These are phyloP conservation scores for Metarhizium anisopliae DNA, from an alignment of 2,329 filamentous ascomycete species.

Conservation along the genomic window DNA sequence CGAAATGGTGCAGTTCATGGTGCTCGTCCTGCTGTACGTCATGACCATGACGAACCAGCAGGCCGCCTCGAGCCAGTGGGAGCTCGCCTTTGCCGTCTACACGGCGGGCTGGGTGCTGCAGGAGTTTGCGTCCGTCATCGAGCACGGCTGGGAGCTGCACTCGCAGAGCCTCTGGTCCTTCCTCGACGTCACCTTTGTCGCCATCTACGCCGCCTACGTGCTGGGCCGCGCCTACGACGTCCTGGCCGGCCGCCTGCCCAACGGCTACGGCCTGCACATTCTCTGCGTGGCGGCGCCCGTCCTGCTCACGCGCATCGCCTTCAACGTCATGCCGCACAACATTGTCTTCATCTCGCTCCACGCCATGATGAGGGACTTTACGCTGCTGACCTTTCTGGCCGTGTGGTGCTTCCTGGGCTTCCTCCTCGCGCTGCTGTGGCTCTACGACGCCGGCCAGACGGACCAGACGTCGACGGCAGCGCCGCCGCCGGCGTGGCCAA, in stretches of 20 bases:
- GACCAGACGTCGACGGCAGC: slow-evolving; percentile 16
- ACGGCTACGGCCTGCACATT: slow-evolving; percentile 52
- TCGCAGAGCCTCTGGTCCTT: slow-evolving; percentile 70
- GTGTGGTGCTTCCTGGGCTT: slow-evolving; percentile 65
- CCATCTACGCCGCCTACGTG: slow-evolving; percentile 54
- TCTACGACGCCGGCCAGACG: slow-evolving; percentile 26
- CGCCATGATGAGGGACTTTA: slow-evolving; percentile 67
- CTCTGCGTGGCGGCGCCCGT: slow-evolving; percentile 59
- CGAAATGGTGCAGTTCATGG: slow-evolving; percentile 56
- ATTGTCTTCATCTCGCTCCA: slow-evolving; percentile 66
- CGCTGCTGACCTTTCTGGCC: slow-evolving; percentile 55
- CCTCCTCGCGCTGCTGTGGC: slow-evolving; percentile 60
- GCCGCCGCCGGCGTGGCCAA: slow-evolving; percentile 29
- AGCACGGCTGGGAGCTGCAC: slow-evolving; percentile 59
- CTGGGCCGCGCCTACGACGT: slow-evolving; percentile 50
- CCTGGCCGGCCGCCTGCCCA: slow-evolving; percentile 32
- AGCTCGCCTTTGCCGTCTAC: slow-evolving; percentile 55
- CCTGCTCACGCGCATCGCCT: slow-evolving; percentile 61
- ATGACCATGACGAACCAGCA: slow-evolving; percentile 54
- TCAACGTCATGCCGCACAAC: slow-evolving; percentile 66
- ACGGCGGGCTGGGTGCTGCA: slow-evolving; percentile 60
- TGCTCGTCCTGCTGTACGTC: slow-evolving; percentile 54
- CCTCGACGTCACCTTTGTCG: slow-evolving; percentile 59
- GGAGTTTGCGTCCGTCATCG: slow-evolving; percentile 54
- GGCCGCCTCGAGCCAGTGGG: slow-evolving; percentile 36